Evolutionary conservation across 768 basidiomycete species (phyloP).

Genomic region (Trametes sanguinea): DNA sequence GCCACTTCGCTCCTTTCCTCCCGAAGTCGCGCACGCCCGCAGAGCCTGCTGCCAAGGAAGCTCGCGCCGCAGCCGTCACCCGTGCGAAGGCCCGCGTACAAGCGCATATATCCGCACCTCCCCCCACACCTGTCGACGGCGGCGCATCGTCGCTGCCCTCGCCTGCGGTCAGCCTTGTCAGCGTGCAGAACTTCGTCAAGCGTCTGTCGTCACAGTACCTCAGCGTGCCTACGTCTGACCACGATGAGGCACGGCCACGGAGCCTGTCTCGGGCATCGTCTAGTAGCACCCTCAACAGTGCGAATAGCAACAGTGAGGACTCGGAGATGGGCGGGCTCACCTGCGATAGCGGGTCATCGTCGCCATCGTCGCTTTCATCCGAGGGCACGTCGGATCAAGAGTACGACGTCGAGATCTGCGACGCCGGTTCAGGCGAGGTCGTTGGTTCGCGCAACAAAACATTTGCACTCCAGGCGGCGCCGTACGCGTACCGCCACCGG

Average conservation of each 20-base stretch:
- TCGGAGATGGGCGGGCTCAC: conserved; percentile 65
- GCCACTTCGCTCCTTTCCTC: conserved; percentile 72
- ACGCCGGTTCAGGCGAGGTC: conserved; percentile 5
- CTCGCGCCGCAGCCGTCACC: conserved; percentile 54
- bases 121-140: conserved; percentile 43
- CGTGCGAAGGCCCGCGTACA: conserved; percentile 58
- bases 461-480: conserved; percentile 6
- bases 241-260: conserved; percentile 25
- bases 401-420: conserved; percentile 27
- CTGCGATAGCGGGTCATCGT: conserved; percentile 31
- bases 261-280: conserved; percentile 30
- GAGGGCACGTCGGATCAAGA: conserved; percentile 24
- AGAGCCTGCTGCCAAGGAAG: conserved; percentile 41
- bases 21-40: conserved; percentile 9
- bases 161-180: conserved; percentile 47
- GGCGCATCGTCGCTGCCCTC: conserved; percentile 27
- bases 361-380: conserved; percentile 28
- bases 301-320: conserved; percentile 42
- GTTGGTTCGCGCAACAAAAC: background rate
- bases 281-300: conserved; percentile 48
- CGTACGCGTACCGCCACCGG: conserved; percentile 38
- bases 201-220: conserved; percentile 50
- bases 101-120: conserved; percentile 45
- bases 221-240: conserved; percentile 25
- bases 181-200: conserved; percentile 61